Conservation (phyloP, 2,329 filamentous ascomycete genomes). For the Rhinocladiella mackenziei region DNA sequence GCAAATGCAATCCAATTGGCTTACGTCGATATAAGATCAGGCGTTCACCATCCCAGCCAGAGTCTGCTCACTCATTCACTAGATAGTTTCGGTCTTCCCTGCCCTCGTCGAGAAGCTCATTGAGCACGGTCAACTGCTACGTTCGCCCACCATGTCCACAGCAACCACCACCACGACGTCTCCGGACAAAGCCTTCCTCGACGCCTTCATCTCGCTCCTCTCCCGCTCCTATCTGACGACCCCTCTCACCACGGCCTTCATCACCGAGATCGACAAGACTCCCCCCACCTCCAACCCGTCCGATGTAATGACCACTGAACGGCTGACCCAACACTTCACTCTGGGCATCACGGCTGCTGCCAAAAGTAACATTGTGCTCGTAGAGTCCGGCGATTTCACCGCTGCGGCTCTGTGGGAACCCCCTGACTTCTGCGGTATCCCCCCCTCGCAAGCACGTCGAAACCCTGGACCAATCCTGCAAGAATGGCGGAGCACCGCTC, state of each 20-base stretch:
- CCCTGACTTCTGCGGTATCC: slow-evolving; percentile 29
- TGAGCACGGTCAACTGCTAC: neutral
- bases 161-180: slow-evolving; percentile 11
- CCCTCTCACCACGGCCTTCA: slow-evolving; percentile 29
- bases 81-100: too few species aligned
- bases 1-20: too few species aligned
- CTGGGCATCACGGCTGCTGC: slow-evolving; percentile 28
- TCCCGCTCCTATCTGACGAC: slow-evolving; percentile 25
- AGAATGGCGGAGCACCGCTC: slow-evolving; percentile 23
- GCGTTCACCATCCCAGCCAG: too few species aligned
- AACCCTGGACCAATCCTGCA: slow-evolving; percentile 28
- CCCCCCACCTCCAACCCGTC: slow-evolving; percentile 10
- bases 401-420: slow-evolving; percentile 30
- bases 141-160: slow-evolving; percentile 13
- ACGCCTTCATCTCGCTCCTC: slow-evolving; percentile 28
- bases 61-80: too few species aligned
- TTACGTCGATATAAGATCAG: too few species aligned
- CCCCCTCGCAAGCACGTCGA: slow-evolving; percentile 26
- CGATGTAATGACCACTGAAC: slow-evolving; percentile 23
- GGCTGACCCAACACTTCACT: slow-evolving; percentile 27
- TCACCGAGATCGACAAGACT: slow-evolving; percentile 27
- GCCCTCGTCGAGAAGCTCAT: too few species aligned
- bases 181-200: slow-evolving; percentile 22
- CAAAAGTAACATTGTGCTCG: slow-evolving; percentile 24
- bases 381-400: slow-evolving; percentile 16